A percentile compares a stretch with the other conserved stretches of the same genome.
Conservation (phyloP, 495 filamentous ascomycete genomes). For the Collariella sp. region DNA sequence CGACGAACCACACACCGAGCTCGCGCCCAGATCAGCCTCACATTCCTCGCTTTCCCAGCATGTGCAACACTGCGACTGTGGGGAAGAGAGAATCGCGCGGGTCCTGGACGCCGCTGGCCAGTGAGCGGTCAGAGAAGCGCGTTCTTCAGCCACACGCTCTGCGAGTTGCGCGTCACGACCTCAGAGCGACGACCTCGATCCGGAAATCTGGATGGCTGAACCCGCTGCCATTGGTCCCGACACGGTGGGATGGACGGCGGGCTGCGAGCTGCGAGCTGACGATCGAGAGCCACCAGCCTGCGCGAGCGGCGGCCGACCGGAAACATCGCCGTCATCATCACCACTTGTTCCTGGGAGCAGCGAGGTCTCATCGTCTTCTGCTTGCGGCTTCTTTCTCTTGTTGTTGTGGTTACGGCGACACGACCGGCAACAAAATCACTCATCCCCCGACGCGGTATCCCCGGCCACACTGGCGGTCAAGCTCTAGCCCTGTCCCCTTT, state of each 20-base stretch:
- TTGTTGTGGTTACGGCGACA: slow-evolving; percentile 3
- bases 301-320: background rate
- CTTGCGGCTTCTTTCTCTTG: background rate
- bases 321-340: background rate
- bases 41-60: slow-evolving; percentile 14
- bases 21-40: slow-evolving; percentile 28
- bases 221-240: background rate
- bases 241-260: background rate
- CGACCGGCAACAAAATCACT: background rate
- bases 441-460: slow-evolving; percentile 1
- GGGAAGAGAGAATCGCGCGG: slow-evolving; percentile 9
- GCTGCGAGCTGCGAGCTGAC: background rate
- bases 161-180: background rate
- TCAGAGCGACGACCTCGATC: background rate
- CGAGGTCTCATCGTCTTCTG: background rate
- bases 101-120: slow-evolving; percentile 1
- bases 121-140: slow-evolving; percentile 6
- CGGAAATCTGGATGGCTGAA: background rate
- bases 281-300: background rate
- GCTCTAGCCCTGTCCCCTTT: background rate
- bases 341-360: background rate
- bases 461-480: slow-evolving; percentile 14
- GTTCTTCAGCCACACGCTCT: slow-evolving; percentile 13
- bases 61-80: slow-evolving; percentile 12
- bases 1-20: slow-evolving; percentile 13